Evolutionary conservation across 805 yeast species (phyloP).

Genomic region (Candida ipomoeae): DNA sequence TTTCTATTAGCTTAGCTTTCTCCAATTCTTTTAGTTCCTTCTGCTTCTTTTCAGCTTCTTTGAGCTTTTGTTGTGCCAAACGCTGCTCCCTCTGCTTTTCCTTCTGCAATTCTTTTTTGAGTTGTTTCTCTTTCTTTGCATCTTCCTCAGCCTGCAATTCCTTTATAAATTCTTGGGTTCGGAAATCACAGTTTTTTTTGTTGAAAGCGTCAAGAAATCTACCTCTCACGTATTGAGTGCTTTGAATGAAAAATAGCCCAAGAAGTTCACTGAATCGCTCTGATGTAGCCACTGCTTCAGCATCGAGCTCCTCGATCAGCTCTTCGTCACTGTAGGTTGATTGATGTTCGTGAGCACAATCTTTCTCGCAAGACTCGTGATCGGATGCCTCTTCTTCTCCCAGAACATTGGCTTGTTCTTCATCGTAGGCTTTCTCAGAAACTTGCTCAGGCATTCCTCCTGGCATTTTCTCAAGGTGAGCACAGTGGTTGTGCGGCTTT

Average conservation of each 20-base stretch:
- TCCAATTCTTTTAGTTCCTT: constrained; percentile 51
- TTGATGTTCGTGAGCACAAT: neutral
- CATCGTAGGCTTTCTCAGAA: neutral
- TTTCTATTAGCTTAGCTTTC: constrained; percentile 27
- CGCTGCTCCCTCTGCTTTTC: constrained; percentile 73
- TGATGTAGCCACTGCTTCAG: neutral
- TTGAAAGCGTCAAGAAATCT: constrained; percentile 72
- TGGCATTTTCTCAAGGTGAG: neutral
- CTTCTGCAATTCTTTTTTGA: constrained; percentile 58
- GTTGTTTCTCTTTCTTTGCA: constrained; percentile 60
- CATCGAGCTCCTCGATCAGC: neutral
- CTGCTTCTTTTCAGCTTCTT: constrained; percentile 55
- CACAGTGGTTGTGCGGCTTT: neutral
- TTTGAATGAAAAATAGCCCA: constrained; percentile 71
- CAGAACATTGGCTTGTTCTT: neutral
- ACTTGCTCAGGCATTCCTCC: neutral
- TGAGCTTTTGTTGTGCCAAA: constrained; percentile 54
- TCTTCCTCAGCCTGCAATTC: constrained; percentile 69
- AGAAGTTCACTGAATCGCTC: constrained; percentile 68
- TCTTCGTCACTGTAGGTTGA: neutral
- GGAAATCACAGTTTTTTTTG: constrained; percentile 75
- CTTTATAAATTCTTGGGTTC: constrained; percentile 55
- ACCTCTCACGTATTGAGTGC: constrained; percentile 71
- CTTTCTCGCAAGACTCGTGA: neutral
- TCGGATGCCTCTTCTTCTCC: neutral